Percentiles rank a stretch among this genome's conserved stretches.
These are phyloP conservation scores for Henckelia pumila DNA, from an alignment of 257 asterid genomes.

Conservation along the genomic window DNA sequence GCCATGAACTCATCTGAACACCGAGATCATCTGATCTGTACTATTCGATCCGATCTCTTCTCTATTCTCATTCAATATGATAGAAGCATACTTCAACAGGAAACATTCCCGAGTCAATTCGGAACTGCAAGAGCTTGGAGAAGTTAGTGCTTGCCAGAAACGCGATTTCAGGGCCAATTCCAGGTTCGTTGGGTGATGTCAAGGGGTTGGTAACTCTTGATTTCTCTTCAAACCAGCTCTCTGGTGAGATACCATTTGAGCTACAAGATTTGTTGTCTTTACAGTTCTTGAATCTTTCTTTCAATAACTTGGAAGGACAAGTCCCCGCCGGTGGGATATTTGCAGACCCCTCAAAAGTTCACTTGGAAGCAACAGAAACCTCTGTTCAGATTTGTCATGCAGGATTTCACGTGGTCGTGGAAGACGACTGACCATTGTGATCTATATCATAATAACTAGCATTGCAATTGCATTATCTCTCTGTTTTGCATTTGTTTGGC, in stretches of 20 bases:
- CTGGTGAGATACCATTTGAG: slow-evolving; percentile 37
- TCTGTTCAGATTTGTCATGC: slow-evolving; percentile 34
- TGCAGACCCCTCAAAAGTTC: slow-evolving; percentile 35
- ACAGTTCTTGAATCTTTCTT: slow-evolving; percentile 46
- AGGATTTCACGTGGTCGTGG: background rate
- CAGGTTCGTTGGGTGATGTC: slow-evolving; percentile 32
- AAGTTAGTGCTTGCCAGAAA: slow-evolving; percentile 40
- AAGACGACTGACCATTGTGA: slow-evolving; percentile 7
- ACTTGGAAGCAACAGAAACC: slow-evolving; percentile 42
- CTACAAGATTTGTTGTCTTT: slow-evolving; percentile 38
- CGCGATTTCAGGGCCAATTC: slow-evolving; percentile 46
- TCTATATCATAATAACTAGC: slow-evolving; percentile 19
- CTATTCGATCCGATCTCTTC: too few relatives aligned
- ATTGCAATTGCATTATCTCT: slow-evolving; percentile 20
- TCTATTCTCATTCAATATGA: too few relatives aligned
- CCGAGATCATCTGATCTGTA: too few relatives aligned
- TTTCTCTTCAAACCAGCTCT: slow-evolving; percentile 52
- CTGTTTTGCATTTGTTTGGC: slow-evolving; percentile 22
- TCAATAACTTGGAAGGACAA: slow-evolving; percentile 48
- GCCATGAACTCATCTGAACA: too few relatives aligned
- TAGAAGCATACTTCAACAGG: too few relatives aligned
- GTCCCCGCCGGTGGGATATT: slow-evolving; percentile 47
- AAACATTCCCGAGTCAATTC: slow-evolving; percentile 45
- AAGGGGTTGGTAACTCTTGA: slow-evolving; percentile 55
- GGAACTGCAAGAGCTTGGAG: slow-evolving; percentile 47